Evolutionary conservation across 2,329 filamentous ascomycete genomes (phyloP).

Genomic region (Colletotrichum spinosum): DNA sequence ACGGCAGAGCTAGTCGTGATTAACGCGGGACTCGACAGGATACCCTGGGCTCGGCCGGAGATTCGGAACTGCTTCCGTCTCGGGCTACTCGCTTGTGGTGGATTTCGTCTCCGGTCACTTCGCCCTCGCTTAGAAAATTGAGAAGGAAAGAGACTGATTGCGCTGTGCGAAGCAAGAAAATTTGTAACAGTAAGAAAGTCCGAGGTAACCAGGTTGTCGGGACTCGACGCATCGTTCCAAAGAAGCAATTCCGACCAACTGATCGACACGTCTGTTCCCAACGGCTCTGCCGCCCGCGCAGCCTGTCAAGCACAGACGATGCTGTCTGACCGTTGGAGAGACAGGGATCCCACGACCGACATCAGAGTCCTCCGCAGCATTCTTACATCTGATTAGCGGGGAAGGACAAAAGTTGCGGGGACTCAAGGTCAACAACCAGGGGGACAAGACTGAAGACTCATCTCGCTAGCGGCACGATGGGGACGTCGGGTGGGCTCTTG

Average conservation of each 20-base stretch:
- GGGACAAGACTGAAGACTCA: conserved; percentile 15
- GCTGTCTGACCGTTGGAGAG: conserved; percentile 13
- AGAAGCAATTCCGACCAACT: too few species aligned
- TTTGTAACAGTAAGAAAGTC: too few species aligned
- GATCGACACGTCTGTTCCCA: background rate
- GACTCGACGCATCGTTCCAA: too few species aligned
- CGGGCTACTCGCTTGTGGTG: background rate
- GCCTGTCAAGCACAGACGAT: background rate
- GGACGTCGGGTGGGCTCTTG: background rate
- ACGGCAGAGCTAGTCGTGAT: conserved; percentile 2
- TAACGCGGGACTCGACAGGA: conserved; percentile 5
- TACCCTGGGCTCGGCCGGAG: conserved; percentile 8
- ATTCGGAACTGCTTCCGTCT: conserved; percentile 8
- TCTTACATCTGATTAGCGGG: conserved; percentile 1
- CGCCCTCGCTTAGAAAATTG: too few species aligned
- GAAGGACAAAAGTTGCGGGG: conserved; percentile 13
- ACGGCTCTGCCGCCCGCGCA: background rate
- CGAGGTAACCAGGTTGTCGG: too few species aligned
- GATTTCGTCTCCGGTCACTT: too few species aligned
- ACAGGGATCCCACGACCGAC: background rate
- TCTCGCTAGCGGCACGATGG: conserved; percentile 13
- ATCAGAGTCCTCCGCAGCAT: background rate
- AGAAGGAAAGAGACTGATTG: too few species aligned
- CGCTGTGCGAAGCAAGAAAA: too few species aligned
- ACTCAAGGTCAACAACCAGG: background rate